phyloP scores from a whole-genome alignment of 176 grass and related monocot genomes.

The Stipa capillata region DNA sequence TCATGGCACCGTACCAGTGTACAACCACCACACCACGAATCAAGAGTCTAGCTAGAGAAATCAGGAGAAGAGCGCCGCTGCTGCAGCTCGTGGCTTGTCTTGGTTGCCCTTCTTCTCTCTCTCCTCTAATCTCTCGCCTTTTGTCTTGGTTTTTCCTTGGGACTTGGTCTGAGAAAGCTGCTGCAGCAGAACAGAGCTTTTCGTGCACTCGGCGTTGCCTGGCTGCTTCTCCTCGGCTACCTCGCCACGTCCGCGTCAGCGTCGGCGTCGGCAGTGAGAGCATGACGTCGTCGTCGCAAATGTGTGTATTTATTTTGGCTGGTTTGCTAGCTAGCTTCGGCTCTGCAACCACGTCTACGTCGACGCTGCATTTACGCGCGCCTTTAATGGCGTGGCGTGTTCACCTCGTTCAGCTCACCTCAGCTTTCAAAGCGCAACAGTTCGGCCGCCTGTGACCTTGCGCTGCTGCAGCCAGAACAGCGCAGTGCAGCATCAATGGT shows the following conservation, averaged over 20 bases:
- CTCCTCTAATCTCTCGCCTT: too few relatives aligned
- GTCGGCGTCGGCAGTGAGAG: background rate
- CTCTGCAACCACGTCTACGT: background rate
- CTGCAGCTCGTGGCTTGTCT: too few relatives aligned
- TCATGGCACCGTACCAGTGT: background rate
- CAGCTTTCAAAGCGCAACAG: background rate
- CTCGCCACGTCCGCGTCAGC: background rate
- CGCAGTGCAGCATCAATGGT: background rate
- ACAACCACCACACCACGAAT: too few relatives aligned
- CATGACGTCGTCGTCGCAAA: background rate
- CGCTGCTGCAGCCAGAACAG: background rate
- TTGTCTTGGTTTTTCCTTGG: slow-evolving; percentile 13
- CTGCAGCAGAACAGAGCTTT: background rate
- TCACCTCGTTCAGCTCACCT: background rate
- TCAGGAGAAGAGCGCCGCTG: background rate
- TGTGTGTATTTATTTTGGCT: slow-evolving; percentile 3
- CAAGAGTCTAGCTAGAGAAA: background rate
- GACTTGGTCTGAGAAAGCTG: slow-evolving; percentile 28
- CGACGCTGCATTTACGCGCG: slow-evolving; percentile 14
- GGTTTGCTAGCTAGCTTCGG: background rate
- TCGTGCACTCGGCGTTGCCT: background rate
- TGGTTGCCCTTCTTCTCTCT: too few relatives aligned
- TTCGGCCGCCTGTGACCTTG: background rate
- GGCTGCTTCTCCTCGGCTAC: background rate
- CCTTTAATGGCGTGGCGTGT: slow-evolving; percentile 37